Percentiles rank a stretch among this genome's conserved stretches.
These are phyloP conservation scores for Colletotrichum aenigma DNA, from an alignment of 2,329 filamentous ascomycete genomes.

Conservation along the genomic window DNA sequence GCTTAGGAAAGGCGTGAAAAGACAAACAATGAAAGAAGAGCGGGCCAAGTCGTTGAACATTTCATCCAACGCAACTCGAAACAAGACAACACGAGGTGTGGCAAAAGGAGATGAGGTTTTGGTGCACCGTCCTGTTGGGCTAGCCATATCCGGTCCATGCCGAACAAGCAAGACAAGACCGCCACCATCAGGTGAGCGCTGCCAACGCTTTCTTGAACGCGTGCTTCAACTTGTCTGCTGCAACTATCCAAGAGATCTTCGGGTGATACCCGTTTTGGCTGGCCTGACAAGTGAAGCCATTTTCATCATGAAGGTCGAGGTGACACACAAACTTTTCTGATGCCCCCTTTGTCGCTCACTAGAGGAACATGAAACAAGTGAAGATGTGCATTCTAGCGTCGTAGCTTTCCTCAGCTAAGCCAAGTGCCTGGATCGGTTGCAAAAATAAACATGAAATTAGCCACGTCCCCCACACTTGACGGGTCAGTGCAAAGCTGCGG, in stretches of 20 bases:
- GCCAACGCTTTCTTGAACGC: background rate
- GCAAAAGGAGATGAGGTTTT: background rate
- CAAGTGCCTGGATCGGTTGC: background rate
- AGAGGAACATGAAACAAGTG: background rate
- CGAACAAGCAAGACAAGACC: background rate
- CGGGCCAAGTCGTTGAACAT: background rate
- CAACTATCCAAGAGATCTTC: background rate
- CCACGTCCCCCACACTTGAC: background rate
- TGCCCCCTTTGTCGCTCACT: background rate
- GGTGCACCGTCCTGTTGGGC: background rate
- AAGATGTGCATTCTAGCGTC: background rate
- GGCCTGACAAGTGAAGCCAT: background rate
- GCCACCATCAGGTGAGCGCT: background rate
- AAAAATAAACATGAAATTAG: background rate
- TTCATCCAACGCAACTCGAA: background rate
- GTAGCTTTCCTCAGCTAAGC: background rate
- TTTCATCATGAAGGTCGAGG: background rate
- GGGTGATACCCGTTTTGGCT: background rate
- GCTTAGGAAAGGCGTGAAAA: background rate
- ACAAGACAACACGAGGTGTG: background rate
- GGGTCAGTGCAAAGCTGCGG: background rate
- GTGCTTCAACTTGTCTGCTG: background rate
- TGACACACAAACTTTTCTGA: background rate
- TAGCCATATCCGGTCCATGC: background rate
- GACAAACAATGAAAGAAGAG: background rate